Base-by-base conservation (phyloP, 2,329 filamentous ascomycete genomes). In the Bipolaris gigantea region DNA sequence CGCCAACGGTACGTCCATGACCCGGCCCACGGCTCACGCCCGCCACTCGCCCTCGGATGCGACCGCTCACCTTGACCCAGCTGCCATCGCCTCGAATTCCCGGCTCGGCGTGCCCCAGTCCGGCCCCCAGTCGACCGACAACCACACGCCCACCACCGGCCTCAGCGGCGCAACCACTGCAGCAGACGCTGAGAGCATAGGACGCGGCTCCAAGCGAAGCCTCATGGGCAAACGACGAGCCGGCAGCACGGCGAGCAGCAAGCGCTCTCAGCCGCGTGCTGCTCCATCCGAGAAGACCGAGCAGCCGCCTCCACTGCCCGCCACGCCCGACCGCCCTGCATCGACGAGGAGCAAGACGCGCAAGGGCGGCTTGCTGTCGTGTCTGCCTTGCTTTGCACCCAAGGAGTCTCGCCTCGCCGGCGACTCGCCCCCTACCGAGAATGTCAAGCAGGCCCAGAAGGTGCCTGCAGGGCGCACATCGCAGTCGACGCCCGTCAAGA, bases 311-410 rank as follows among this genome's bases (percentile, higher is more conserved):
- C 64, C 67, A 15, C 59, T 66, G 3, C 68, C 70, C 18, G 51
- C 66, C 21, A 55, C 67, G 16, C 61, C 68, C 27, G 65, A 68
- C 50, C 69, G 68, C 21, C 66, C 72, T 39, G 66, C 68, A 21
- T 73, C 71, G 42, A 69, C 65, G 60, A 59, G 76, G 54, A 74
- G 71, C 54, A 65, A 76, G 59, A 65, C 70, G 39, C 78, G 77
- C 65, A 76, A 75, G 34, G 64, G 63, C 19, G 69, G 70, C 15
- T 62, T 80, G 30, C 63, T 80, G 10, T 70, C 76, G 11, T 81
- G 90, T 50, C 78, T 90, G 54, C 85, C 82, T 56, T 90, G 88
- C 76, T 90, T 88, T 71, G 80, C 85, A 36, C 84, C 86, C 45
- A 85, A 87, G 58, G 80, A 83, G 59, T 80, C 81, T 15, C 82